Evolutionary conservation across 2,329 filamentous ascomycete genomes (phyloP), one percentile per base, ranked within the genome.

Genomic region (Phoma sp.): DNA sequence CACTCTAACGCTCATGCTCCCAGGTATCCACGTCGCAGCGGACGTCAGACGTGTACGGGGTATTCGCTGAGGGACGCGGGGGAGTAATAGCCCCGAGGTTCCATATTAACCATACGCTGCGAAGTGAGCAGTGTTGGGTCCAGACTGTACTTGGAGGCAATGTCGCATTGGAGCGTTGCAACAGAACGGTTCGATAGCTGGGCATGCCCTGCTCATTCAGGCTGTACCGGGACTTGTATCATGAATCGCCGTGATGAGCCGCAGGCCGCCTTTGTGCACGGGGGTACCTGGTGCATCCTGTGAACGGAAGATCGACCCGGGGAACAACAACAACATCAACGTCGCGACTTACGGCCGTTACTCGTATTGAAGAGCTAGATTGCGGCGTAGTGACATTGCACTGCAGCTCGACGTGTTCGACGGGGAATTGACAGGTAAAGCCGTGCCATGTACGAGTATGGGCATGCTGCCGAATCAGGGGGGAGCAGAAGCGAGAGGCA

Each of bases 161-260:
- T 20, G 60, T 63, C 53, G 52, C 49, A 62, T 53, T 48, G 49
- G 39, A 43, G 52, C 37, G 61, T 64, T 61, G 49, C 60, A 64
- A 46, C 37, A 48, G 15, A 15, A 10, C n/a, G 28, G 11, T 36
- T 14, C n/a, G 14, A 36, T 42, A 33, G 20, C 7, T 33, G 33
- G 42, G 11, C 34, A 36, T 42, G 29, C 15, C 42, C 32, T 56
- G 28, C 42, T 42, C 36, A 28, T 49, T 42, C 37, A 45, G 14
- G 29, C 40, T 45, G 34, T 42, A 30, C 26, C 28, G 33, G 17
- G 10, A 20, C 23, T 23, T 20, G 21, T 29, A 28, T 32, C 39
- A 39, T 48, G 53, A 50, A 48, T 56, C 50, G 50, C 39, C 38
- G 36, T 47, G 29, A 51, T 47, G 55, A 50, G 51, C 32, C 23